A percentile compares a stretch with the other conserved stretches of the same genome.
Evolutionary conservation across 2,329 filamentous ascomycete species (phyloP).

Genomic region (Aspergillus ochraceus): DNA sequence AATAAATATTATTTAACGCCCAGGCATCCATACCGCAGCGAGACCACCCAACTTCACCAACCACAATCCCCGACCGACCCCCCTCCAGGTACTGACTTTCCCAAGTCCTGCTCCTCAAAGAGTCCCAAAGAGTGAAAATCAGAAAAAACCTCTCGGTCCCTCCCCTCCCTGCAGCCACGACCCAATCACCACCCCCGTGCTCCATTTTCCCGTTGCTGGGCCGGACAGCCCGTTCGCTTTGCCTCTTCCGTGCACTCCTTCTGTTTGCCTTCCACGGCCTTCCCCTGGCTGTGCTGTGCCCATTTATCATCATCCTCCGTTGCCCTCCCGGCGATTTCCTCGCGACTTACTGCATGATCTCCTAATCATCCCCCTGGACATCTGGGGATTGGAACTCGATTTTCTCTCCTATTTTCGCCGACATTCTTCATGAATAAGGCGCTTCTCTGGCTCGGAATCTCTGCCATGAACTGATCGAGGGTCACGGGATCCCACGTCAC

Average conservation of each 20-base stretch:
- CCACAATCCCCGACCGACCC: background rate
- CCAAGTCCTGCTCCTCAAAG: no score
- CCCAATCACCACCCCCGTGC: background rate
- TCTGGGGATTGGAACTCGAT: background rate
- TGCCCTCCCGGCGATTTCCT: background rate
- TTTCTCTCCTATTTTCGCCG: constrained; percentile 16
- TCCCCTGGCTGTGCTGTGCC: background rate
- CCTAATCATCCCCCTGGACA: background rate
- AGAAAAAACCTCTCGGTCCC: background rate
- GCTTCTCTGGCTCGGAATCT: constrained; percentile 2
- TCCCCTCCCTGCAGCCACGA: background rate
- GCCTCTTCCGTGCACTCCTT: background rate
- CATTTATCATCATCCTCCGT: background rate
- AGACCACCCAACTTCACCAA: background rate
- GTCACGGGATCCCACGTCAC: constrained; percentile 20
- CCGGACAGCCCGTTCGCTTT: background rate
- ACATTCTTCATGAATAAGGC: constrained; percentile 18
- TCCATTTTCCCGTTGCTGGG: background rate
- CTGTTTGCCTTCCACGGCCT: background rate
- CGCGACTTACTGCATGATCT: background rate
- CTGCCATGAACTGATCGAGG: constrained; percentile 18
- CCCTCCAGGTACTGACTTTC: no score
- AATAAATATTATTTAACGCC: background rate
- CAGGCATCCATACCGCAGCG: background rate
- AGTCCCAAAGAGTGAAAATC: no score